phyloP scores from a whole-genome alignment of 805 yeast species.

The Cephaloascus albidus region DNA sequence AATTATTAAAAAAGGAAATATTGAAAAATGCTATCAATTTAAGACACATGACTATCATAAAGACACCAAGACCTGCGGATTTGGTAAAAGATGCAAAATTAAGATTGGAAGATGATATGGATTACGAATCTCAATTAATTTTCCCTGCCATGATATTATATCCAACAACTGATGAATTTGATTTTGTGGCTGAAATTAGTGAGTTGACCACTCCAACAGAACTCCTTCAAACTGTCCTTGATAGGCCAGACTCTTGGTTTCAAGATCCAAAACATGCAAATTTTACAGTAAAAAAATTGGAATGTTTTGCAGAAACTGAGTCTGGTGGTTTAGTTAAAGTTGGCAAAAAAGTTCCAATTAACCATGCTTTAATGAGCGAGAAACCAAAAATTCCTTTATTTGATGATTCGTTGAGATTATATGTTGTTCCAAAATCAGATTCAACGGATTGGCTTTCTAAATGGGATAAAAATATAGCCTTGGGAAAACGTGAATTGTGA shows the following conservation, averaged over 20 bases:
- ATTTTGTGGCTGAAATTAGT: slow-evolving; percentile 65
- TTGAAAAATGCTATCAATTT: slow-evolving; percentile 51
- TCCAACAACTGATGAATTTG: slow-evolving; percentile 80
- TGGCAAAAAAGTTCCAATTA: slow-evolving; percentile 66
- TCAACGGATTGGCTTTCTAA: slow-evolving; percentile 53
- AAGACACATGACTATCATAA: slow-evolving; percentile 44
- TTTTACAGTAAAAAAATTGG: slow-evolving; percentile 50
- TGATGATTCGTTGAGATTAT: slow-evolving; percentile 63
- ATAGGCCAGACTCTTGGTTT: slow-evolving; percentile 66
- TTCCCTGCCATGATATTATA: slow-evolving; percentile 75
- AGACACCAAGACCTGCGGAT: slow-evolving; percentile 46
- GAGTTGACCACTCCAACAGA: slow-evolving; percentile 65
- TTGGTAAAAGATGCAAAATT: slow-evolving; percentile 42
- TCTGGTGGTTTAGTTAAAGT: slow-evolving; percentile 80
- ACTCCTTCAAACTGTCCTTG: slow-evolving; percentile 47
- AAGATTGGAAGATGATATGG: slow-evolving; percentile 53
- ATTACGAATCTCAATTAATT: slow-evolving; percentile 69
- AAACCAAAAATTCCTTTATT: slow-evolving; percentile 66
- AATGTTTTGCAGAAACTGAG: slow-evolving; percentile 74
- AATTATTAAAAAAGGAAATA: slow-evolving; percentile 28
- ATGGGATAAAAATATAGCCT: slow-evolving; percentile 57
- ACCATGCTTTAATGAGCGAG: slow-evolving; percentile 52
- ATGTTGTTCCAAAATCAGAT: slow-evolving; percentile 69
- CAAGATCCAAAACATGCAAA: slow-evolving; percentile 50
- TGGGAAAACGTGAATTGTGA: slow-evolving; percentile 28